Conservation (phyloP, 2,329 filamentous ascomycete genomes). For the Lithohypha guttulata region DNA sequence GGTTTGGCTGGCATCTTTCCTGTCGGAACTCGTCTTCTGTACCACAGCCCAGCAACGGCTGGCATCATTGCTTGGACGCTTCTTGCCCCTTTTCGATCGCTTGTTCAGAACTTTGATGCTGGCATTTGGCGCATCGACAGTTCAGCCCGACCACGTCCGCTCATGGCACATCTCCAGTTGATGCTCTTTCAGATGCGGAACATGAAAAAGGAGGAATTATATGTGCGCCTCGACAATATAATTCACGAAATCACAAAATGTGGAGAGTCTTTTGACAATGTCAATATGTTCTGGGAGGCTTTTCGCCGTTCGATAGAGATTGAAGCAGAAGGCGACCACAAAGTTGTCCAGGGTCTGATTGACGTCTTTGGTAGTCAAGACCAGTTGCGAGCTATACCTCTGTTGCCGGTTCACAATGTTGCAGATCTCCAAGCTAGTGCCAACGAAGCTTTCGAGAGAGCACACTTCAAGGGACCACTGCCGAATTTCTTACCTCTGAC, state of each 20-base stretch:
- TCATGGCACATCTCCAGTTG: slow-evolving; percentile 42
- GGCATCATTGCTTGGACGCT: slow-evolving; percentile 49
- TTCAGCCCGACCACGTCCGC: slow-evolving; percentile 38
- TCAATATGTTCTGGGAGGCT: slow-evolving; percentile 46
- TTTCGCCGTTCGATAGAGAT: slow-evolving; percentile 42
- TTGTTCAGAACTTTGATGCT: slow-evolving; percentile 41
- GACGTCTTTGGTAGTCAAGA: slow-evolving; percentile 37
- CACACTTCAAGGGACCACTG: slow-evolving; percentile 22
- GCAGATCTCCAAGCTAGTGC: slow-evolving; percentile 30
- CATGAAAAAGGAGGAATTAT: slow-evolving; percentile 30
- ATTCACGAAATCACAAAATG: slow-evolving; percentile 32
- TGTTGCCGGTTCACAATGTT: slow-evolving; percentile 29
- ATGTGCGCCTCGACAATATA: slow-evolving; percentile 33
- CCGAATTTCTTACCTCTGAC: slow-evolving; percentile 46
- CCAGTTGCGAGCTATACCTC: slow-evolving; percentile 17
- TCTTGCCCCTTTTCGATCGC: slow-evolving; percentile 47
- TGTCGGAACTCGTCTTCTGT: slow-evolving; percentile 35
- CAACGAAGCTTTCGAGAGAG: slow-evolving; percentile 8
- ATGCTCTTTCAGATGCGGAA: slow-evolving; percentile 41
- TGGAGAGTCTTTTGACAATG: slow-evolving; percentile 39
- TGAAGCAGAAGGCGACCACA: slow-evolving; percentile 38
- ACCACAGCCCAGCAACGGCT: slow-evolving; percentile 40
- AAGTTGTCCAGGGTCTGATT: slow-evolving; percentile 29
- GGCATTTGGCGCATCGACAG: slow-evolving; percentile 38
- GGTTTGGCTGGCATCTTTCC: slow-evolving; percentile 47